phyloP scores from a whole-genome alignment of 495 filamentous ascomycete species.

The Daldinia vernicosa region DNA sequence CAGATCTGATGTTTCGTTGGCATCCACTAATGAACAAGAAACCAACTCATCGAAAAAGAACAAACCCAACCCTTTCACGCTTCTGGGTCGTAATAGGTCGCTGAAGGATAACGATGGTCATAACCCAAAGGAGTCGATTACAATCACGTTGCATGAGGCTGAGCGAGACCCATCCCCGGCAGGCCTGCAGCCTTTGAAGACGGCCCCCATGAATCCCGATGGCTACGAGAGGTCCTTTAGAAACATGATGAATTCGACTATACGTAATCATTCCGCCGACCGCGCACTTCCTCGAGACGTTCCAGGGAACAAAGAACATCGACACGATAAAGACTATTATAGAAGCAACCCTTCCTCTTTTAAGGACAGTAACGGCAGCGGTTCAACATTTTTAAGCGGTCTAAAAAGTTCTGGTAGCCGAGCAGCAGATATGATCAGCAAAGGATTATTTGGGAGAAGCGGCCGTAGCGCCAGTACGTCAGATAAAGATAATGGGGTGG shows the following conservation, averaged over 20 bases:
- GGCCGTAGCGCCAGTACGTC: conserved; percentile 74
- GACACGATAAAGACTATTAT: conserved; percentile 54
- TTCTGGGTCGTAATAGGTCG: conserved; percentile 74
- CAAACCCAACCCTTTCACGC: conserved; percentile 65
- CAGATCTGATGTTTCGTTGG: conserved; percentile 56
- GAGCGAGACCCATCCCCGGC: conserved; percentile 46
- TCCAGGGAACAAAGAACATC: conserved; percentile 49
- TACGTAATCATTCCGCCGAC: conserved; percentile 71
- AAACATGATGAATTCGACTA: conserved; percentile 68
- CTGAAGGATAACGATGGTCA: conserved; percentile 63
- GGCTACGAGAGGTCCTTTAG: conserved; percentile 68
- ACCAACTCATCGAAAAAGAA: conserved; percentile 49
- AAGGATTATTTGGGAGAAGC: conserved; percentile 79
- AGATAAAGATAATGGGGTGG: conserved; percentile 69
- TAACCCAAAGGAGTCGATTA: conserved; percentile 51
- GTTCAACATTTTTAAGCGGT: conserved; percentile 73
- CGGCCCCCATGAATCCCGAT: conserved; percentile 65
- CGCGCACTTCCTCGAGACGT: conserved; percentile 55
- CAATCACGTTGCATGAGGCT: conserved; percentile 49
- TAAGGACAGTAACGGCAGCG: conserved; percentile 65
- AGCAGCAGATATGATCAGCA: conserved; percentile 80
- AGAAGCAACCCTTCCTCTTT: conserved; percentile 60
- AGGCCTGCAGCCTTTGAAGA: conserved; percentile 53
- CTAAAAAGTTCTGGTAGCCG: conserved; percentile 75
- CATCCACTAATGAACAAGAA: conserved; percentile 53